These are phyloP conservation scores for Macaranga tanarius DNA, from an alignment of 441 rosid species.

Conservation along the genomic window DNA sequence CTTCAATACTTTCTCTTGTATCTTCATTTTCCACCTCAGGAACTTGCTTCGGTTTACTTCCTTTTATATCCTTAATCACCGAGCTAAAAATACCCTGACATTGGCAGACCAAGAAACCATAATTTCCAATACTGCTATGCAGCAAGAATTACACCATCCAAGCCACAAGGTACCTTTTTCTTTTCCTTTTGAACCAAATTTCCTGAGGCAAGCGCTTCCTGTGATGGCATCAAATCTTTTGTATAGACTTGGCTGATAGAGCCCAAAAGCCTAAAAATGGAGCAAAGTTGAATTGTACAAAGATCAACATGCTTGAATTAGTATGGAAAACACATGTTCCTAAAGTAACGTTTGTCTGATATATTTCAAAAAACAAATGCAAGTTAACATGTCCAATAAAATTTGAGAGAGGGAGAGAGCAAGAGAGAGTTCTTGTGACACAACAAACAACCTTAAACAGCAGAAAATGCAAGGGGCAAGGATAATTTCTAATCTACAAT, in stretches of 20 bases:
- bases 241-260: conserved; percentile 56
- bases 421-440: background rate
- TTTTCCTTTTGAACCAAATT: conserved; percentile 59
- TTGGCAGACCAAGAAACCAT: conserved; percentile 25
- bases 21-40: conserved; percentile 62
- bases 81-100: conserved; percentile 81
- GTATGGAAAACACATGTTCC: background rate
- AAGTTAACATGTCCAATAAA: background rate
- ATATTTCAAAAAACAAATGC: background rate
- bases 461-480: background rate
- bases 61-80: conserved; percentile 56
- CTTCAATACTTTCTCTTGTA: conserved; percentile 59
- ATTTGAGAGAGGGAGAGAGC: background rate
- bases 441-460: background rate
- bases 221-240: conserved; percentile 42
- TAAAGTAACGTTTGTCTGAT: background rate
- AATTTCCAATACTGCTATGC: background rate
- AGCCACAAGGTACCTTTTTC: conserved; percentile 56
- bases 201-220: conserved; percentile 39
- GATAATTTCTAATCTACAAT: background rate
- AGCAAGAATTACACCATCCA: conserved; percentile 9
- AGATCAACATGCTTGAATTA: conserved; percentile 8
- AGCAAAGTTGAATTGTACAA: background rate
- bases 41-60: conserved; percentile 55
- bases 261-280: conserved; percentile 52